Evolutionary conservation across 2,329 filamentous ascomycete genomes (phyloP), one percentile per base, ranked within the genome.

Genomic region (Microdochium trichocladiopsis): DNA sequence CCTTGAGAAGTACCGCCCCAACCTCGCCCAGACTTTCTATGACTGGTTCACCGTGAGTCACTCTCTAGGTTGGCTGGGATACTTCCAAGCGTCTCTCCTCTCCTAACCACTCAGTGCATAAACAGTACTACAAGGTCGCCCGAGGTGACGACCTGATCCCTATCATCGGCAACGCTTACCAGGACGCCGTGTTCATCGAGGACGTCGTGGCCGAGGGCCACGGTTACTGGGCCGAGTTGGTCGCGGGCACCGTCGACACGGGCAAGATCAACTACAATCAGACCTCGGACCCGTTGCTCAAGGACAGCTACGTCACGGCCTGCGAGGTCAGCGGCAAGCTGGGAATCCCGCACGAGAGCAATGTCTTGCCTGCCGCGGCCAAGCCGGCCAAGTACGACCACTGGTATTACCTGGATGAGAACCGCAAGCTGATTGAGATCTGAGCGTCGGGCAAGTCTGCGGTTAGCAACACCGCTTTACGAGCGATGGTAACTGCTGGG

Each of bases 261-360:
- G 63, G 65, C 14, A 61, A 70, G 56, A 70, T 73, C 57, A 72
- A 67, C 60, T 67, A 63, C 55, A 70, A 72, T 57, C 72, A 75
- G 63, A 74, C 71, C 0, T 66, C 60, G 31, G 57, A 60, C 45
- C 61, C 64, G 2, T 54, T 54, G 9, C 61, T 61, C 45, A 12
- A 45, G 41, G 60, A 59, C 52, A 69, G 66, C 55, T 72, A 66
- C 37, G 47, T 71, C 12, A 51, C 14, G 14, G 41, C 41, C 16
- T 21, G 21, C 41, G 18, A 45, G 14, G 41, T 8, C 12, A 45
- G 41, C 41, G 18, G 6, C 16, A 45, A 12, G 9, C 6, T 45
- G 14, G 21, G 21, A 22, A 45, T 45, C 21, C n/a, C 41, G 16
- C 14, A 9, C 16, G 6, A 16, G 41, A 45, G n/a, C n/a, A 45